These are phyloP conservation scores for Arthromyces matolae DNA, from an alignment of 768 basidiomycete genomes.

Conservation along the genomic window DNA sequence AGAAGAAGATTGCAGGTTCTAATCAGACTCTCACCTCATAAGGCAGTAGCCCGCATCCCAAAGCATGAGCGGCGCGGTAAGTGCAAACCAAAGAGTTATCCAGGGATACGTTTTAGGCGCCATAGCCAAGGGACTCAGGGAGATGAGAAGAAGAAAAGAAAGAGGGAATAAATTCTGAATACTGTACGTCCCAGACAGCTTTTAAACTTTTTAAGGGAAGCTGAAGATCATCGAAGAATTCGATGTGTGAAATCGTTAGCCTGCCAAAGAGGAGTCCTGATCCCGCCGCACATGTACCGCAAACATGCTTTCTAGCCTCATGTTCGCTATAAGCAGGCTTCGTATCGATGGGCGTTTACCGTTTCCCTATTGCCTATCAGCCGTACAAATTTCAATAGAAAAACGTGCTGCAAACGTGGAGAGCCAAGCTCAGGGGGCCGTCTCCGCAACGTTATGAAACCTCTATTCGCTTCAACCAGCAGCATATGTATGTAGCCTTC, in stretches of 20 bases:
- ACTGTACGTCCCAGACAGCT: conserved; percentile 9
- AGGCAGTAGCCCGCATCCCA: conserved; percentile 65
- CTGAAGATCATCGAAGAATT: conserved; percentile 24
- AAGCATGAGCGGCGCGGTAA: conserved; percentile 57
- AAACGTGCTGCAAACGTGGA: too few relatives aligned
- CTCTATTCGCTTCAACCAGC: too few relatives aligned
- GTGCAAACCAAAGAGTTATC: conserved; percentile 53
- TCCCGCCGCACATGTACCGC: conserved; percentile 15
- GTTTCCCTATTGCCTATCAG: too few relatives aligned
- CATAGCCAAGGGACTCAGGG: conserved; percentile 17
- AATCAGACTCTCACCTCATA: conserved; percentile 32
- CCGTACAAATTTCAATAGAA: too few relatives aligned
- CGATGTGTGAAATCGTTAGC: conserved; percentile 17
- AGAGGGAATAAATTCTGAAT: conserved; percentile 12
- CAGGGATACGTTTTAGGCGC: conserved; percentile 38
- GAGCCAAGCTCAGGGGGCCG: too few relatives aligned
- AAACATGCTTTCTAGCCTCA: background rate
- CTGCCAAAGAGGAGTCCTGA: conserved; percentile 12
- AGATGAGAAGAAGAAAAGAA: conserved; percentile 5
- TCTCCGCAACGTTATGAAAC: too few relatives aligned
- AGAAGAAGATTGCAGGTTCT: conserved; percentile 31
- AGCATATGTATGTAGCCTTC: too few relatives aligned
- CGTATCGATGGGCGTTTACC: too few relatives aligned
- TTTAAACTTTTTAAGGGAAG: conserved; percentile 23
- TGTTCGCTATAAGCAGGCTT: too few relatives aligned